Evolutionary conservation across 1,139 yeast species (phyloP), one percentile per base, ranked within the genome.

Genomic region (Casaregolazyma lundiana): DNA sequence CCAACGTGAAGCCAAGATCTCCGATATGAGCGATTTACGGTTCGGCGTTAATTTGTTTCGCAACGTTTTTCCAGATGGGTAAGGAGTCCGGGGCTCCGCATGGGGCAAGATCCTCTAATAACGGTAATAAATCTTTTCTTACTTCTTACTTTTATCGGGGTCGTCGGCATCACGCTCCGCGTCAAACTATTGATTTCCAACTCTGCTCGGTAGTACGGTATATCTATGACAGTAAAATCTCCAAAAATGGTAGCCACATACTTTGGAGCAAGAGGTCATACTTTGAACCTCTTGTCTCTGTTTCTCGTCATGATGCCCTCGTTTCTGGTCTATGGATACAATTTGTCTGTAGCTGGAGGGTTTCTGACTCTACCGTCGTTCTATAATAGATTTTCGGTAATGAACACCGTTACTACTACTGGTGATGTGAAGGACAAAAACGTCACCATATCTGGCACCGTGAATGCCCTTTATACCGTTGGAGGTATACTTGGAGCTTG

Each of bases 401-500:
- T 74, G 38, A 68, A 71, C 50, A 62, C 67, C 1, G 45, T 52
- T 19, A 47, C 51, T n/a, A 50, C 53, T 9, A 48, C 47, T 3
- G 56, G 52, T 4, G 38, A 51, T 17, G 32, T 47, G 20, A 41
- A 41, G 30, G 40, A 44, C 16, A 24, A 47, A 20, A 51, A 53
- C 30, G 52, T 63, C 7, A 53, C 52, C 6, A 43, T 61, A 16
- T 60, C 56, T 32, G 65, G 65, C 16, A 50, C 62, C 4, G 57
- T 56, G 6, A 56, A 56, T 17, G 60, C 90, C 15, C 71, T 81
- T 41, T 81, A 84, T 60, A 81, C 83, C 58, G 67, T 82, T 41
- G 89, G 90, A 20, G 83, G 90, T 59, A 84, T 84, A 38, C 52
- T 78, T 48, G 94, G 95, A 49, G 88, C 90, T 21, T 64, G 84